A percentile compares a stretch with the other conserved stretches of the same genome.
phyloP scores from a whole-genome alignment of 352 stramenopile genomes.

The Globisporangium nunn region DNA sequence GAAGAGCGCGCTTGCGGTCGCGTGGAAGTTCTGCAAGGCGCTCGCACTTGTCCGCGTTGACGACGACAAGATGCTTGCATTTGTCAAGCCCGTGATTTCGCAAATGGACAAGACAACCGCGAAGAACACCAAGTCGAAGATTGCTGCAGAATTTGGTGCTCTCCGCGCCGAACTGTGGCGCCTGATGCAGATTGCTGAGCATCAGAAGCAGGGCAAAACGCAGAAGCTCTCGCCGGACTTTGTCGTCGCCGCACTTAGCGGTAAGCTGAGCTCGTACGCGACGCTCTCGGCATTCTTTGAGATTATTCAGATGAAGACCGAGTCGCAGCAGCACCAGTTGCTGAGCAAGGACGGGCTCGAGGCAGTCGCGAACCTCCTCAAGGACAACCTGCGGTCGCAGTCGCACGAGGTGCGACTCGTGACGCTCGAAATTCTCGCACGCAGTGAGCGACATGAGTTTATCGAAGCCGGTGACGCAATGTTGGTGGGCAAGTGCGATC shows the following conservation, averaged over 20 bases:
- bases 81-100: constrained; percentile 32
- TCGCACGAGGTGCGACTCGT: constrained; percentile 60
- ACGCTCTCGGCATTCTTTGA: constrained; percentile 56
- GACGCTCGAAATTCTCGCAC: constrained; percentile 55
- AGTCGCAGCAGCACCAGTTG: constrained; percentile 32
- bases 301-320: constrained; percentile 54
- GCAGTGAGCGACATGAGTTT: constrained; percentile 45
- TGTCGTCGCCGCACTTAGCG: constrained; percentile 27
- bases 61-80: constrained; percentile 28
- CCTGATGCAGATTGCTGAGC: constrained; percentile 46
- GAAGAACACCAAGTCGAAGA: neutral
- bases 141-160: constrained; percentile 12
- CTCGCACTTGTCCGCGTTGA: constrained; percentile 43
- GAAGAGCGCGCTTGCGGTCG: constrained; percentile 23
- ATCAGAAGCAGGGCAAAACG: constrained; percentile 17
- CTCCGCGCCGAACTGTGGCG: constrained; percentile 66
- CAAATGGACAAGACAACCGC: constrained; percentile 25
- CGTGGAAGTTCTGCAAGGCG: constrained; percentile 67
- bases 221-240: constrained; percentile 16
- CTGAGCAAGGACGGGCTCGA: constrained; percentile 31
- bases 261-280: constrained; percentile 43
- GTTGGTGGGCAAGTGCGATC: constrained; percentile 55
- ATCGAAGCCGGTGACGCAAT: constrained; percentile 30
- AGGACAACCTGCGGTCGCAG: constrained; percentile 58
- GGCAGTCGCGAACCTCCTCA: constrained; percentile 29